Conservation (phyloP, 2,329 filamentous ascomycete genomes). For the Sporothrix inflata region DNA sequence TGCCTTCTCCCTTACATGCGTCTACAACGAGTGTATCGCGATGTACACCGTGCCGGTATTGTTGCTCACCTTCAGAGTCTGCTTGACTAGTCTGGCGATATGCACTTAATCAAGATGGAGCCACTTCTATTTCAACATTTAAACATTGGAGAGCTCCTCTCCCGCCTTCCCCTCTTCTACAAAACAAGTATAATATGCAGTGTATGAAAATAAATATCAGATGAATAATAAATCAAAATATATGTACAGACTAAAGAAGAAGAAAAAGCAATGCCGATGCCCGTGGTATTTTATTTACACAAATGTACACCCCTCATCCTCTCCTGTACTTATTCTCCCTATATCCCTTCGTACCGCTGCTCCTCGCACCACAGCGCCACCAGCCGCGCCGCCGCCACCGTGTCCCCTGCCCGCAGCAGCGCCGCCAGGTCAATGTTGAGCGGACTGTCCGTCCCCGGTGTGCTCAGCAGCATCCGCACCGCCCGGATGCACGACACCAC, state of each 20-base stretch:
- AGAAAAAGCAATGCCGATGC: slow-evolving; percentile 19
- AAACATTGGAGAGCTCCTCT: not conserved
- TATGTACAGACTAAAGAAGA: not conserved
- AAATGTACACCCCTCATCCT: not conserved
- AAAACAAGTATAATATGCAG: not conserved
- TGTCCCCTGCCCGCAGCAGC: slow-evolving; percentile 69
- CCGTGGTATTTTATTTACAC: slow-evolving; percentile 15
- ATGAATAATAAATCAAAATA: not conserved
- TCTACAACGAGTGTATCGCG: too few relatives aligned
- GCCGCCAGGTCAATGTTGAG: slow-evolving; percentile 79
- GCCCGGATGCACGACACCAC: slow-evolving; percentile 74
- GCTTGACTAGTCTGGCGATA: too few relatives aligned
- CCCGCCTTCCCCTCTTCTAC: not conserved
- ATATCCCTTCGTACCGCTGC: slow-evolving; percentile 52
- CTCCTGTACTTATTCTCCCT: not conserved
- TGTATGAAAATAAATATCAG: not conserved
- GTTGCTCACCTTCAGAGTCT: too few relatives aligned
- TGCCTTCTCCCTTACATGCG: too few relatives aligned
- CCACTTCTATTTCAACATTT: too few relatives aligned
- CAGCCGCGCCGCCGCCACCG: slow-evolving; percentile 67
- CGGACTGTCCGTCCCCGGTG: slow-evolving; percentile 73
- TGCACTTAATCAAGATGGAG: too few relatives aligned
- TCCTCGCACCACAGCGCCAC: slow-evolving; percentile 70
- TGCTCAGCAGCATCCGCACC: slow-evolving; percentile 69
- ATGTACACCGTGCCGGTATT: too few relatives aligned